Evolutionary conservation across 768 basidiomycete genomes (phyloP).

Genomic region (Suillus fuscotomentosus): DNA sequence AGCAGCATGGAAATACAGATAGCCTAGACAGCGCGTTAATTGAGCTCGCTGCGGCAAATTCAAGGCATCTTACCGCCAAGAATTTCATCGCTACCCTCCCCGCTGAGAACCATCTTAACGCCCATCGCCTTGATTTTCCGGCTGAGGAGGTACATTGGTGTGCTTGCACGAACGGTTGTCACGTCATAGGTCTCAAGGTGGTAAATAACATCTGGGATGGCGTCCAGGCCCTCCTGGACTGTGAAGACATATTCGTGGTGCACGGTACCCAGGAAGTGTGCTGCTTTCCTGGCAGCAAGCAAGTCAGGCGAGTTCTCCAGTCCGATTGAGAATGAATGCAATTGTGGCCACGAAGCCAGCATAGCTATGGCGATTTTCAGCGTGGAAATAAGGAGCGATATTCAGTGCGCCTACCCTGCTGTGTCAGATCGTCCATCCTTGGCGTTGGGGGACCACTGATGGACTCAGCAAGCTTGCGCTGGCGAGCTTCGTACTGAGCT

Average conservation of each 20-base stretch:
- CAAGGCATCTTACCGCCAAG: slow-evolving; percentile 68
- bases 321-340: slow-evolving; percentile 98
- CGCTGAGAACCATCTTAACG: slow-evolving; percentile 98
- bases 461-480: slow-evolving; percentile 52
- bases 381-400: background rate
- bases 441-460: slow-evolving; percentile 61
- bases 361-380: slow-evolving; percentile 44
- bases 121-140: slow-evolving; percentile 99
- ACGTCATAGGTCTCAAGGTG: slow-evolving; percentile 99
- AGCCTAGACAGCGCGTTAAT: slow-evolving; percentile 51
- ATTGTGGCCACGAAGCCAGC: slow-evolving; percentile 87
- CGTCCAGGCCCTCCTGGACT: slow-evolving; percentile 96
- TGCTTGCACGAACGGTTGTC: slow-evolving; percentile 95
- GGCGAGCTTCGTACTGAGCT: slow-evolving; percentile 72
- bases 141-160: slow-evolving; percentile 97
- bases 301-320: slow-evolving; percentile 94
- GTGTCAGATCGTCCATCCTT: slow-evolving; percentile 40
- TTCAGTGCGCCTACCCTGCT: slow-evolving; percentile 46
- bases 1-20: slow-evolving; percentile 99
- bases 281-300: slow-evolving; percentile 90
- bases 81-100: slow-evolving; percentile 97
- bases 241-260: slow-evolving; percentile 99
- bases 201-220: slow-evolving; percentile 95
- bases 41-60: background rate
- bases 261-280: slow-evolving; percentile 88